These are phyloP conservation scores for Paraconiothyrium sp. DNA, from an alignment of 2,329 filamentous ascomycete species.

Conservation along the genomic window DNA sequence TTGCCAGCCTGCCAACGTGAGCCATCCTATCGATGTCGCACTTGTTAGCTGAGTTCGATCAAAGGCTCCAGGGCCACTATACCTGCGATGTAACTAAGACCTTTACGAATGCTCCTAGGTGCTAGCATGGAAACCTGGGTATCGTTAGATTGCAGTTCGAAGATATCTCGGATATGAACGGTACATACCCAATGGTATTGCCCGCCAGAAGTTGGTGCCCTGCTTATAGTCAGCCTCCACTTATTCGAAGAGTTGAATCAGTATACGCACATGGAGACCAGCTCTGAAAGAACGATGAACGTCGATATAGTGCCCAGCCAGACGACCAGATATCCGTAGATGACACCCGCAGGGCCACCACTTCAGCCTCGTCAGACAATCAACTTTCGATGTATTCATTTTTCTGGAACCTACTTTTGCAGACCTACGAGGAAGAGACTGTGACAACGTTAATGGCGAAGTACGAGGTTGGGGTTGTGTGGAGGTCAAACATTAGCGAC, in stretches of 20 bases:
- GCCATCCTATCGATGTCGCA: slow-evolving; percentile 46
- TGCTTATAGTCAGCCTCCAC: background rate
- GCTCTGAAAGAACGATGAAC: slow-evolving; percentile 39
- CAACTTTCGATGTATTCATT: background rate
- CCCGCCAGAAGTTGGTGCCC: slow-evolving; percentile 34
- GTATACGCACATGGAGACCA: slow-evolving; percentile 43
- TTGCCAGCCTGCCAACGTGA: slow-evolving; percentile 53
- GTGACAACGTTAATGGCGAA: slow-evolving; percentile 13
- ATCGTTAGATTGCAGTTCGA: background rate
- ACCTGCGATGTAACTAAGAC: slow-evolving; percentile 48
- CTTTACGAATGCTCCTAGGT: slow-evolving; percentile 43
- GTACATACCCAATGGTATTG: slow-evolving; percentile 27
- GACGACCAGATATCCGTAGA: slow-evolving; percentile 41
- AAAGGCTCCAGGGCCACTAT: background rate
- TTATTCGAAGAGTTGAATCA: background rate
- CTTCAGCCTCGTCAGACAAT: slow-evolving; percentile 20
- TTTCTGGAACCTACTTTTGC: slow-evolving; percentile 28
- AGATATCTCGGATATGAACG: background rate
- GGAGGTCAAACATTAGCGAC: background rate
- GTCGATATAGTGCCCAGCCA: slow-evolving; percentile 42
- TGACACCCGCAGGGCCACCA: slow-evolving; percentile 42
- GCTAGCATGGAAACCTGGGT: slow-evolving; percentile 47
- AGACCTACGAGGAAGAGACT: slow-evolving; percentile 32
- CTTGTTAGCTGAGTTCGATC: background rate
- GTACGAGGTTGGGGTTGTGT: background rate